Percentiles rank a stretch among this genome's conserved stretches.
Conservation (phyloP, 2,329 filamentous ascomycete species). For the Apiospora hydei region DNA sequence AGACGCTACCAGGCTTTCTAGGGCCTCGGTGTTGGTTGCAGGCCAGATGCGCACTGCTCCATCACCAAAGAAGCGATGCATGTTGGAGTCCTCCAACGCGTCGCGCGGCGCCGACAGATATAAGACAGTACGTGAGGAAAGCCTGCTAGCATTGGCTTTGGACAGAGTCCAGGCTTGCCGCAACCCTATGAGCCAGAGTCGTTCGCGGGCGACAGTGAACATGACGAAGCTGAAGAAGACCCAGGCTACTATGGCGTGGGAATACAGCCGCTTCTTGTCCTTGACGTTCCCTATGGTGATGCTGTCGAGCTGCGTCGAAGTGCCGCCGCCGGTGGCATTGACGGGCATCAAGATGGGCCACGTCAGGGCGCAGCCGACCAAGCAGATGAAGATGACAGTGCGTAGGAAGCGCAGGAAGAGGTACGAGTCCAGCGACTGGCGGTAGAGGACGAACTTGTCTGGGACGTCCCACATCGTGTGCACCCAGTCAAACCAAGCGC, state of each 20-base stretch:
- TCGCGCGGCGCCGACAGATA: slow-evolving; percentile 84
- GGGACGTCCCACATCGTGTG: slow-evolving; percentile 34
- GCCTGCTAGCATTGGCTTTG: slow-evolving; percentile 79
- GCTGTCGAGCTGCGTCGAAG: slow-evolving; percentile 69
- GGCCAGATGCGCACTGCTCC: slow-evolving; percentile 87
- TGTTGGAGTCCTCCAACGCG: slow-evolving; percentile 76
- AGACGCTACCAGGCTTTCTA: slow-evolving; percentile 81
- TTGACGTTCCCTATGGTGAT: slow-evolving; percentile 62
- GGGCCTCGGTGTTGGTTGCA: slow-evolving; percentile 72
- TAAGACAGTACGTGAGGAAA: slow-evolving; percentile 92
- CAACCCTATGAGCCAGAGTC: slow-evolving; percentile 91
- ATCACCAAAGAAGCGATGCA: slow-evolving; percentile 79
- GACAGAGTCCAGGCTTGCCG: slow-evolving; percentile 93
- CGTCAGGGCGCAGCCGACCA: slow-evolving; percentile 81
- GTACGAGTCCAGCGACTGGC: slow-evolving; percentile 88
- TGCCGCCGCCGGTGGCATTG: slow-evolving; percentile 80
- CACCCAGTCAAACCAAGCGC: slow-evolving; percentile 38
- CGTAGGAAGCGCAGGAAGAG: slow-evolving; percentile 87
- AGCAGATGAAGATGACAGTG: slow-evolving; percentile 76
- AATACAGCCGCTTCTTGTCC: slow-evolving; percentile 74
- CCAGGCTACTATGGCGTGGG: slow-evolving; percentile 82
- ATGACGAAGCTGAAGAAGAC: slow-evolving; percentile 88
- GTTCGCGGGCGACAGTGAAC: slow-evolving; percentile 87
- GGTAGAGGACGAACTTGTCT: slow-evolving; percentile 83
- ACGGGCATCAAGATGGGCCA: slow-evolving; percentile 87